Evolutionary conservation across 2,329 filamentous ascomycete genomes (phyloP), one percentile per base, ranked within the genome.

Genomic region (Knoxdaviesia proteae): DNA sequence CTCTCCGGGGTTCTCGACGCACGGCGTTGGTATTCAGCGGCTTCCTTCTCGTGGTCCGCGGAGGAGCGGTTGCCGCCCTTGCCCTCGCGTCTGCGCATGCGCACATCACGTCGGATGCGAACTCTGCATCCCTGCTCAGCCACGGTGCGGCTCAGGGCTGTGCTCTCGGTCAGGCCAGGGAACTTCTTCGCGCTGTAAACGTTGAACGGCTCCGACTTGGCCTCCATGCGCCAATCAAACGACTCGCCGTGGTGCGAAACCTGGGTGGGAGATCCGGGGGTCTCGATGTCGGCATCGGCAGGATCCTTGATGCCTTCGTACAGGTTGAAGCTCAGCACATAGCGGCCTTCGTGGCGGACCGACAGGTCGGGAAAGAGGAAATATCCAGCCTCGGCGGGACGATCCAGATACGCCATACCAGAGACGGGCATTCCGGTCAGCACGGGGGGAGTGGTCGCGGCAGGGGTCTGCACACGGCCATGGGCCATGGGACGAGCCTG

Each of bases 131-230:
- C 90, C 61, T 98, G 90, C 59, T 98, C 88, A 11, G 88, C 87
- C 38, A 98, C 86, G 34, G 84, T 80, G 48, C 87, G 80, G 61
- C 87, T 94, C 41, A 96, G 67, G 8, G 72, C 66, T 0, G 90
- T 98, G 62, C 86, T 94, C 58, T 90, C 84, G 38, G 82, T 80
- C 46, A 96, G 65, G 11, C 88, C 90, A 10, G 90, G 90, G 63
- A 98, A 98, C 64, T 94, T 96, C 76, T 96, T 98, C 42, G 90
- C 90, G 52, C 87, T 94, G 64, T 72, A 96, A 37, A 96, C 90
- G 40, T 74, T 77, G 58, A 98, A 96, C 0, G 83, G 76, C 8
- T 70, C 63, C 0, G 90, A 93, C 65, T 88, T 86, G 52, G 94
- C 81, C 58, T 94, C 84, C 62, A 94, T 74, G 43, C 87, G 74